Evolutionary conservation across 2,329 filamentous ascomycete genomes (phyloP), one percentile per base, ranked within the genome.

Genomic region (Thelonectria rubi): DNA sequence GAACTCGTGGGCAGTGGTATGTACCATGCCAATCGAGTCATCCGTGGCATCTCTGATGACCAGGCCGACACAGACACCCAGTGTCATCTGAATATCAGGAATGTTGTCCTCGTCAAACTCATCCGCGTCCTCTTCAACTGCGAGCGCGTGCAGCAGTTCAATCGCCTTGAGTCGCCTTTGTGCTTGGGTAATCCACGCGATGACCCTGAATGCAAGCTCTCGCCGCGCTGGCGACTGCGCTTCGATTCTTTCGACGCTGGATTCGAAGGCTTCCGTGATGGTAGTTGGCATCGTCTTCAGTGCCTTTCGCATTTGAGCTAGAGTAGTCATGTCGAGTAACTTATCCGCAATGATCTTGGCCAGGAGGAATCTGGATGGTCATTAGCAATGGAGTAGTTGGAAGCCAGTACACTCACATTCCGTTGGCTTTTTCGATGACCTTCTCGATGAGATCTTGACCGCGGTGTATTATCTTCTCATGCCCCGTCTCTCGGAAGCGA

Each of bases 71-170:
- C 40, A 54, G 1, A 37, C 51, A 11, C 40, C 14, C 7, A 54
- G 14, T 2, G 18, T 46, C 40, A 54, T 24, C 26, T 54, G 51
- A n/a, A 54, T 20, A 46, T 46, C 51, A 18, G 42, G 51, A 20
- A 54, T 54, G 14, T 54, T 54, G 14, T 54, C 51, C 20, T 46
- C 51, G 12, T 54, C 51, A 37, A 54, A 46, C 30, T 46, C 40
- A 3, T 46, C 51, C 12, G n/a, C 20, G 4, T 37, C 51, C 18
- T 54, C 40, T 20, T 54, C 51, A 15, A 54, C 42, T 10, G 51
- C 40, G 21, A 54, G 40, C 1, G 51, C 51, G 18, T 54, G 42
- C 1, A 54, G n/a, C 2, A 54, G 26, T 17, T 54, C 51, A 5
- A 21, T 26, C 4, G 42, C 40, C 26, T 54, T 54, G 12, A 54